Conservation (phyloP, 2,329 filamentous ascomycete genomes). For the Neurospora sp. region DNA sequence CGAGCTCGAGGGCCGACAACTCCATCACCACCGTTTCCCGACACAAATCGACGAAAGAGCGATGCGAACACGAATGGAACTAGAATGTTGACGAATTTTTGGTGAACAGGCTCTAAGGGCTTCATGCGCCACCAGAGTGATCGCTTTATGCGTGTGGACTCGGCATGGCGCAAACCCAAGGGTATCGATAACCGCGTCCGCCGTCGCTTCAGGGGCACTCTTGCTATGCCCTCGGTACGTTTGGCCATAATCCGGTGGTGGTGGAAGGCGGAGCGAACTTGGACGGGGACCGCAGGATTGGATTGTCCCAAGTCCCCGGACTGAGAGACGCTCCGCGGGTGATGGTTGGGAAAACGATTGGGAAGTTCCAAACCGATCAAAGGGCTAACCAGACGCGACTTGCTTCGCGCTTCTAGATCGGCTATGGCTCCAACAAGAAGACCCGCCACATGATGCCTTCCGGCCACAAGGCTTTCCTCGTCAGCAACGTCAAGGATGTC, state of each 20-base stretch:
- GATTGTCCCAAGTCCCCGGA: not conserved
- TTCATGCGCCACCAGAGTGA: constrained; percentile 98
- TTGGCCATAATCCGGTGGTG: not conserved
- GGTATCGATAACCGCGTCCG: constrained; percentile 99
- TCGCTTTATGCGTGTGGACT: constrained; percentile 83
- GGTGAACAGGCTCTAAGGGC: constrained; percentile 68
- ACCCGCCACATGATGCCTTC: constrained; percentile 98
- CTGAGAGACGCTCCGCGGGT: not conserved
- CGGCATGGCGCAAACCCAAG: constrained; percentile 98
- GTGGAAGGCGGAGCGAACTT: not conserved
- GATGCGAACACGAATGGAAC: constrained; percentile 7
- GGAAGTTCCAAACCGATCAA: not conserved
- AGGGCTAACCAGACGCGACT: constrained; percentile 1
- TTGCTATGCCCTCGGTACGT: constrained; percentile 75
- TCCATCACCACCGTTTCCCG: constrained; percentile 8
- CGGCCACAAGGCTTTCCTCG: constrained; percentile 99
- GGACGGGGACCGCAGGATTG: not conserved
- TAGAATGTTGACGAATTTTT: constrained; percentile 28
- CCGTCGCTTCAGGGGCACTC: constrained; percentile 92
- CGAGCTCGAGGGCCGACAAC: constrained; percentile 3
- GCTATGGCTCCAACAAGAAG: constrained; percentile 99
- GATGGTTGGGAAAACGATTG: not conserved
- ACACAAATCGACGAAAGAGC: not conserved
- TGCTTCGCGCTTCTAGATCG: constrained; percentile 55
- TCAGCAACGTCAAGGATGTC: constrained; percentile 92